phyloP scores from a whole-genome alignment of 2,329 filamentous ascomycete species.

The Dichotomopilus funicola region DNA sequence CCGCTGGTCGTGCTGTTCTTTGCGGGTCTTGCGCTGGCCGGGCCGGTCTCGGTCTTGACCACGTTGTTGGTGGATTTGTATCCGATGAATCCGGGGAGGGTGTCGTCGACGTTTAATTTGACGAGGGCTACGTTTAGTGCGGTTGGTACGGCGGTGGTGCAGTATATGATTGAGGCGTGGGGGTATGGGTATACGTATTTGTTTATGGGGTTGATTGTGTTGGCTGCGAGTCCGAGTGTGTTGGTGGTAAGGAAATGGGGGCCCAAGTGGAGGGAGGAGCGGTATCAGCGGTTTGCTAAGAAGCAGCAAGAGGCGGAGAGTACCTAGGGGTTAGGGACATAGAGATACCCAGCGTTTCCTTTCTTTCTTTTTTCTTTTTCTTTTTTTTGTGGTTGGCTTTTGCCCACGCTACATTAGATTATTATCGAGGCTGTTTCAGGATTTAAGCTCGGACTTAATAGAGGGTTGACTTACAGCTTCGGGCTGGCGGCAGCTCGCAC shows the following conservation, averaged over 20 bases:
- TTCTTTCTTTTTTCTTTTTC: no score
- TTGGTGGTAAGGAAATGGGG: slow-evolving; percentile 29
- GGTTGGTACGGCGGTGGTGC: slow-evolving; percentile 34
- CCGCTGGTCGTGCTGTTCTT: slow-evolving; percentile 37
- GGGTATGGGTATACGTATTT: slow-evolving; percentile 35
- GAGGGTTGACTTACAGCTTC: no score
- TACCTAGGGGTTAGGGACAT: no score
- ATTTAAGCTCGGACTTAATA: no score
- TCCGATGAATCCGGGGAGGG: slow-evolving; percentile 34
- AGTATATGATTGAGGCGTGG: slow-evolving; percentile 36
- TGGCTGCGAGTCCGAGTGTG: slow-evolving; percentile 26
- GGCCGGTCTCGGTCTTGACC: slow-evolving; percentile 35
- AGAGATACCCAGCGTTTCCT: no score
- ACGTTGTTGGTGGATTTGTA: slow-evolving; percentile 40
- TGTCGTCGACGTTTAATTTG: slow-evolving; percentile 38
- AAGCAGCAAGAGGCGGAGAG: no score
- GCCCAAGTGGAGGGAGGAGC: slow-evolving; percentile 29
- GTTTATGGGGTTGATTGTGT: slow-evolving; percentile 29
- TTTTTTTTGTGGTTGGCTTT: no score
- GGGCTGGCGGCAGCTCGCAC: no score
- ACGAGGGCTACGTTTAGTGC: slow-evolving; percentile 36
- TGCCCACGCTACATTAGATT: no score
- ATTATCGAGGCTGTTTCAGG: no score
- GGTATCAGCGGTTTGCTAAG: slow-evolving; percentile 19
- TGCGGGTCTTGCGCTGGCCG: slow-evolving; percentile 32